Conservation (phyloP, 2,329 filamentous ascomycete species). For the Pseudocercospora musae region DNA sequence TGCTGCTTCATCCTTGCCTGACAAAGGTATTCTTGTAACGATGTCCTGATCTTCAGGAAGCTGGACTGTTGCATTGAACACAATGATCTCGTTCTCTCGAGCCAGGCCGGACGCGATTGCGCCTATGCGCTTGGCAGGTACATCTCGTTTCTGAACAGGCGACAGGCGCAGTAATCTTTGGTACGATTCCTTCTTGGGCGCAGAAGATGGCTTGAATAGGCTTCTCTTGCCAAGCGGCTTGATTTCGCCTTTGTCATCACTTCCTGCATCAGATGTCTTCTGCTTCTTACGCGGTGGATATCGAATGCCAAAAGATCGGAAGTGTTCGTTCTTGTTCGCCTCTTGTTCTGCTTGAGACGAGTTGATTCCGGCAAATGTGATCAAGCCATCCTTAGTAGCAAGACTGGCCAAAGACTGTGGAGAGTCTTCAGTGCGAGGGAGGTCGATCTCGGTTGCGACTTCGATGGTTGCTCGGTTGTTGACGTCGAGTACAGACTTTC, state of each 20-base stretch:
- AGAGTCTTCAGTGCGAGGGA: constrained; percentile 82
- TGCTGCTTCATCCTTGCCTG: constrained; percentile 56
- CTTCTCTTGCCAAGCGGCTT: constrained; percentile 49
- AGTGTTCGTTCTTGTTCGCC: constrained; percentile 77
- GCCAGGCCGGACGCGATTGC: constrained; percentile 76
- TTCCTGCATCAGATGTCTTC: constrained; percentile 37
- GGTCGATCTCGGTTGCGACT: constrained; percentile 66
- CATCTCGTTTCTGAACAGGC: constrained; percentile 49
- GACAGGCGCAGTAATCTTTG: constrained; percentile 59
- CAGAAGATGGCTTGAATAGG: constrained; percentile 47
- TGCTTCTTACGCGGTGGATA: constrained; percentile 49
- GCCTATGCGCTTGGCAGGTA: constrained; percentile 62
- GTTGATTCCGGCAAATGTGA: constrained; percentile 74
- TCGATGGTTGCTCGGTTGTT: constrained; percentile 63
- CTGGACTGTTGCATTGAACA: constrained; percentile 67
- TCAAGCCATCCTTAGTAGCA: constrained; percentile 53
- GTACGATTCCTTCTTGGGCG: constrained; percentile 55
- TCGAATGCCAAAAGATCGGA: constrained; percentile 69
- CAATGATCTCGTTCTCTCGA: constrained; percentile 67
- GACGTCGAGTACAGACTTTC: constrained; percentile 68
- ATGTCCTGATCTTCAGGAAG: constrained; percentile 52
- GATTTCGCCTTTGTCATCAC: constrained; percentile 39
- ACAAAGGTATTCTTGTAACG: constrained; percentile 52
- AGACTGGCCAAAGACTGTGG: constrained; percentile 78
- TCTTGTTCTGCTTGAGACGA: constrained; percentile 69